Conservation (phyloP, 768 basidiomycete genomes). For the Nidula microcarpa region DNA sequence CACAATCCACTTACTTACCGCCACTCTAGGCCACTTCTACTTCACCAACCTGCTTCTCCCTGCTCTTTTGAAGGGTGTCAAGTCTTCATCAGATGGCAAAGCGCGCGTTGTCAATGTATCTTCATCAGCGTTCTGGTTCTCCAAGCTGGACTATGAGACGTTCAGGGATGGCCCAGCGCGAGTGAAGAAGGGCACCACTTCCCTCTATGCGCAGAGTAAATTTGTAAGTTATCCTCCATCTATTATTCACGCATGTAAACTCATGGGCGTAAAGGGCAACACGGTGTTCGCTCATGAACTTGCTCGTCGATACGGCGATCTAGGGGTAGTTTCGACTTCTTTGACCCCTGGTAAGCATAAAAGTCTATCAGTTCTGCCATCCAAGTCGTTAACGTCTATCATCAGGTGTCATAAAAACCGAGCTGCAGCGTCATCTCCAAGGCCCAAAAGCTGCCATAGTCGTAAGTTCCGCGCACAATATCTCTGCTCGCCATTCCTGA, state of each 20-base stretch:
- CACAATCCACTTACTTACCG: not conserved
- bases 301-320: conserved; percentile 39
- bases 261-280: conserved; percentile 29
- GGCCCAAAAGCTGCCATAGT: conserved; percentile 4
- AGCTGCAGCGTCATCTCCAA: conserved; percentile 5
- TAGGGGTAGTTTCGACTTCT: conserved; percentile 42
- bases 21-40: conserved; percentile 38
- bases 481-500: too few species aligned
- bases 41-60: conserved; percentile 52
- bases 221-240: conserved; percentile 26
- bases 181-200: conserved; percentile 9
- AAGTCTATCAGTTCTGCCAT: too few species aligned
- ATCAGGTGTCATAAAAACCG: not conserved
- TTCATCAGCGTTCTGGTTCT: conserved; percentile 32
- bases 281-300: conserved; percentile 42
- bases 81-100: conserved; percentile 32
- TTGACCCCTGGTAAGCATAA: conserved; percentile 37
- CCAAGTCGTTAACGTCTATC: too few species aligned
- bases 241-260: not conserved
- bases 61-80: conserved; percentile 35
- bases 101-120: conserved; percentile 46
- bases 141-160: conserved; percentile 33
- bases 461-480: not conserved
- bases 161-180: conserved; percentile 30
- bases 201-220: conserved; percentile 38